These are phyloP conservation scores for Penicillium waksmanii DNA, from an alignment of 495 filamentous ascomycete species.

Conservation along the genomic window DNA sequence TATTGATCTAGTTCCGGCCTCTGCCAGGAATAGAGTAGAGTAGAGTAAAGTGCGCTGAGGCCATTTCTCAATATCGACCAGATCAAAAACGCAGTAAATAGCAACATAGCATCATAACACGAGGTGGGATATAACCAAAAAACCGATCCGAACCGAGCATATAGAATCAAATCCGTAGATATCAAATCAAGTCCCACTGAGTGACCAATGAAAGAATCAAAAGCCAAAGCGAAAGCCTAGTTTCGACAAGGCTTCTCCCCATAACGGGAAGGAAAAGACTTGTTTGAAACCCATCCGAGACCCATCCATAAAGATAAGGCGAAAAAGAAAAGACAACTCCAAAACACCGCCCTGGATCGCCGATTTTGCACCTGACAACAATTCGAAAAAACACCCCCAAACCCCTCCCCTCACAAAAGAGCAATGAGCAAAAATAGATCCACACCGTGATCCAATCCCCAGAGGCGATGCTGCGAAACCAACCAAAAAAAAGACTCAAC, in stretches of 20 bases:
- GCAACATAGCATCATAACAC: slow-evolving; percentile 38
- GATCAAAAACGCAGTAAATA: slow-evolving; percentile 2
- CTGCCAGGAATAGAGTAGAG: too few relatives aligned
- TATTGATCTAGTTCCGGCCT: too few relatives aligned
- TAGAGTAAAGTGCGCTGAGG: too few relatives aligned
- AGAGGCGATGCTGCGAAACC: too few relatives aligned
- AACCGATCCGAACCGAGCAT: background rate
- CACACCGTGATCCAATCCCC: background rate
- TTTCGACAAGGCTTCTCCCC: too few relatives aligned
- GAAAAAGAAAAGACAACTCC: slow-evolving; percentile 7
- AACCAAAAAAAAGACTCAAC: too few relatives aligned
- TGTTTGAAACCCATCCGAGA: too few relatives aligned
- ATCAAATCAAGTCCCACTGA: slow-evolving; percentile 6
- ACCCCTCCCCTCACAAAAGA: background rate
- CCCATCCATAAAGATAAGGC: too few relatives aligned
- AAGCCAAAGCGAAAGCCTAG: background rate
- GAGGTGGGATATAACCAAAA: slow-evolving; percentile 38
- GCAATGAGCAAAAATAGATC: background rate
- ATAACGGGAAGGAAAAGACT: too few relatives aligned
- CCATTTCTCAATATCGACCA: background rate
- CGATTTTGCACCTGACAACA: slow-evolving; percentile 15
- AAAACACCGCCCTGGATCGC: slow-evolving; percentile 23
- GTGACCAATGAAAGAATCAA: background rate
- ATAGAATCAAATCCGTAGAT: background rate
- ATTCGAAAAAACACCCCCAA: slow-evolving; percentile 4